Evolutionary conservation across 257 asterid species (phyloP).

Genomic region (Ilex aquifolium): DNA sequence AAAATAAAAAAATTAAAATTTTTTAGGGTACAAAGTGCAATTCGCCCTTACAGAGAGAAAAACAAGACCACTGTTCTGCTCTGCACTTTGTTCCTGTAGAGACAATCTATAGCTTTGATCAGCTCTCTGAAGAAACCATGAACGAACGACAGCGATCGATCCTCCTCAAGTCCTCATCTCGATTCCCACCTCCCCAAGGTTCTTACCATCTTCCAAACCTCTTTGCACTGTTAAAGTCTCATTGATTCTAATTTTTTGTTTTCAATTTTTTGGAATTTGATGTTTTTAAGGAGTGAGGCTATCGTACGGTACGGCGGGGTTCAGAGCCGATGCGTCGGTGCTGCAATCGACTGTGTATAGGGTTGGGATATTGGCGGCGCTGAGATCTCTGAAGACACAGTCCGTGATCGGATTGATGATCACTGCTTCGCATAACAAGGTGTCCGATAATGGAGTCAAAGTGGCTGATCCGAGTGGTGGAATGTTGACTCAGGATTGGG

Average conservation of each 20-base stretch:
- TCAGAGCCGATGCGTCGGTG: constrained; percentile 66
- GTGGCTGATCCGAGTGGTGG: constrained; percentile 89
- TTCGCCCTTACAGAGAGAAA: no score
- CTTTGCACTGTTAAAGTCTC: background rate
- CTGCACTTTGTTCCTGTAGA: no score
- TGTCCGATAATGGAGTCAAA: constrained; percentile 81
- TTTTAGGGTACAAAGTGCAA: no score
- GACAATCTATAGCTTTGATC: no score
- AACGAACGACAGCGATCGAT: constrained; percentile 44
- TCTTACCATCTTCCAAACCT: background rate
- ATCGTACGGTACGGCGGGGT: constrained; percentile 90
- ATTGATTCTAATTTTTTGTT: background rate
- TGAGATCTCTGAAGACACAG: constrained; percentile 67
- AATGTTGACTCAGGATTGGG: constrained; percentile 95
- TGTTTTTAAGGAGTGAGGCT: constrained; percentile 45
- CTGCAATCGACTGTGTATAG: constrained; percentile 77
- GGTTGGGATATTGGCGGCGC: constrained; percentile 79
- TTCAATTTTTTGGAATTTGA: background rate
- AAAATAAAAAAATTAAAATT: no score
- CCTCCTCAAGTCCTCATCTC: constrained; percentile 41
- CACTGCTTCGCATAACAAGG: constrained; percentile 86
- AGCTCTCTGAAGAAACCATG: constrained; percentile 19
- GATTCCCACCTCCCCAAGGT: constrained; percentile 57
- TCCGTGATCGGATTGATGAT: constrained; percentile 77
- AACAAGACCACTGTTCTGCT: no score